Percentiles rank a stretch among this genome's conserved stretches.
phyloP scores from a whole-genome alignment of 441 rosid genomes.

The Adansonia rubrostipa region DNA sequence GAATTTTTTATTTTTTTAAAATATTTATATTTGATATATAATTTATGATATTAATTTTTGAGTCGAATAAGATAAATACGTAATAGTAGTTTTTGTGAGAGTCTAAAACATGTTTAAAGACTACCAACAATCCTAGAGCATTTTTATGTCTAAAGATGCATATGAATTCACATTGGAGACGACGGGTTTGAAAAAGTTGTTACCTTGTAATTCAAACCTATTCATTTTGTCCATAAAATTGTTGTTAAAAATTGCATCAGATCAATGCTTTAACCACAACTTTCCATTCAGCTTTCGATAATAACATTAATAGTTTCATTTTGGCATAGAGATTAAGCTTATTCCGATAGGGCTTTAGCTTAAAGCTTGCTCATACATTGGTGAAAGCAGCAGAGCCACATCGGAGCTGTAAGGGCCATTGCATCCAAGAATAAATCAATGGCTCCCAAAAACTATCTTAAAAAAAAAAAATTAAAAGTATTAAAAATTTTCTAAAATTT shows the following conservation, averaged over 20 bases:
- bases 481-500: too few species aligned
- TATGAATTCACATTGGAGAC: background rate
- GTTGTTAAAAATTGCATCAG: background rate
- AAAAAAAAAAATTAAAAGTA: too few species aligned
- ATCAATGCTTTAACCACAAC: background rate
- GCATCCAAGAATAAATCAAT: background rate
- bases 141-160: background rate
- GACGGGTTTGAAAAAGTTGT: background rate
- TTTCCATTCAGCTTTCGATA: background rate
- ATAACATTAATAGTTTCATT: background rate
- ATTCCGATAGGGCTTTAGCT: background rate
- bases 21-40: too few species aligned
- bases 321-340: background rate
- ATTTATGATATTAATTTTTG: too few species aligned
- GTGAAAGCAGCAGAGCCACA: too few species aligned
- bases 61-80: too few species aligned
- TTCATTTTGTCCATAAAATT: background rate
- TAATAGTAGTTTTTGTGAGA: background rate
- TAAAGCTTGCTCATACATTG: constrained; percentile 1
- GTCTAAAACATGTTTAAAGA: background rate
- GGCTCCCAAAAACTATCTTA: too few species aligned
- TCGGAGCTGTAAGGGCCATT: background rate
- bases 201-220: background rate
- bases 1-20: too few species aligned
- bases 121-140: background rate